Evolutionary conservation across 129 eudicot species (phyloP).

Genomic region (Pittosporum tobira): DNA sequence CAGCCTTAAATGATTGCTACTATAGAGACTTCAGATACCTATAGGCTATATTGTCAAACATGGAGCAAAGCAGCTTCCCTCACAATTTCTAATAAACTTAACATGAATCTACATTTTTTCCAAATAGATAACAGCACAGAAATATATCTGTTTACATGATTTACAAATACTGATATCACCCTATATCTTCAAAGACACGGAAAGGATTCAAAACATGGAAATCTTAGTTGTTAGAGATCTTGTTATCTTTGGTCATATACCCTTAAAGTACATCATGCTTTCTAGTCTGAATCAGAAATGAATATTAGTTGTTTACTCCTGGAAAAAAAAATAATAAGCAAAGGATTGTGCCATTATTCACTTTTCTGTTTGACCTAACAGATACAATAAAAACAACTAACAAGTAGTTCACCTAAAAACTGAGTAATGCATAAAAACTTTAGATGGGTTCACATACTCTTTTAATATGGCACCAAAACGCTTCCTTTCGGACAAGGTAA

Average conservation of each 20-base stretch:
- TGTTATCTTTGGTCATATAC: background rate
- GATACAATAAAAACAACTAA: too few relatives aligned
- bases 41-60: background rate
- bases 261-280: too few relatives aligned
- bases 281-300: too few relatives aligned
- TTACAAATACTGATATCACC: background rate
- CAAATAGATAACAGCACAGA: too few relatives aligned
- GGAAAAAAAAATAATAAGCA: background rate
- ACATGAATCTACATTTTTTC: too few relatives aligned
- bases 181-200: background rate
- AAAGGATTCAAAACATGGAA: background rate
- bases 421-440: background rate
- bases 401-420: too few relatives aligned
- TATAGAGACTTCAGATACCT: background rate
- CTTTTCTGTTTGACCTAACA: background rate
- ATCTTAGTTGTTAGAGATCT: background rate
- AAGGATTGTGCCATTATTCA: background rate
- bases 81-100: too few relatives aligned
- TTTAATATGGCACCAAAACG: conserved; percentile 71
- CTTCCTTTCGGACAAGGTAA: conserved; percentile 80
- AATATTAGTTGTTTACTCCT: too few relatives aligned
- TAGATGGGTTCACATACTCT: conserved; percentile 44
- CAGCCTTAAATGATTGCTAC: background rate
- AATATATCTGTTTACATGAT: background rate
- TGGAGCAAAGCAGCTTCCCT: too few relatives aligned